Evolutionary conservation across 2,329 filamentous ascomycete genomes (phyloP).

Genomic region (Furcasterigmium sp.): DNA sequence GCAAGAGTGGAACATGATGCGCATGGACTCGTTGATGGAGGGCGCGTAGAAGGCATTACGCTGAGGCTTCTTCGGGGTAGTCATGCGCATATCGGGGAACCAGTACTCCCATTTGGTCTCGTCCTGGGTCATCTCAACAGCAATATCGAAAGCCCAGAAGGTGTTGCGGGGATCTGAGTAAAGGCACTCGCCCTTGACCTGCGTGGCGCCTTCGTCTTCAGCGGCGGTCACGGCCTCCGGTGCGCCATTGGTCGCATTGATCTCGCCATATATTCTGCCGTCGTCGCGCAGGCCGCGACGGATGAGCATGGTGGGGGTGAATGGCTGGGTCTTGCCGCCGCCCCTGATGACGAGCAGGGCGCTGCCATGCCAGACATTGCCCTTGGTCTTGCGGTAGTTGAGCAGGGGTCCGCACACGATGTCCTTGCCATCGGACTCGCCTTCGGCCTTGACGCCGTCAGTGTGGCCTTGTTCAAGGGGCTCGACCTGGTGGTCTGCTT

Average conservation of each 20-base stretch:
- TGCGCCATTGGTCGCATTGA: constrained; percentile 15
- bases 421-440: constrained; percentile 43
- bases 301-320: constrained; percentile 53
- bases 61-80: constrained; percentile 48
- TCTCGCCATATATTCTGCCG: neutral
- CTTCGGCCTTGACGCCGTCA: constrained; percentile 3
- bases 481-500: constrained; percentile 22
- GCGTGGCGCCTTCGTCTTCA: constrained; percentile 1
- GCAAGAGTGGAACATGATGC: constrained; percentile 97
- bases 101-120: constrained; percentile 78
- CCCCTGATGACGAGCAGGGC: constrained; percentile 77
- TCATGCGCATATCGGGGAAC: constrained; percentile 61
- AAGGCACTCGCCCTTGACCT: constrained; percentile 52
- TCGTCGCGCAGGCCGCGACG: constrained; percentile 30
- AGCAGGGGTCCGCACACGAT: constrained; percentile 69
- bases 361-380: constrained; percentile 72
- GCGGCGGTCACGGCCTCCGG: constrained; percentile 2
- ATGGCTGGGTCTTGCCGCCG: constrained; percentile 53
- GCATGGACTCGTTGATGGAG: constrained; percentile 80
- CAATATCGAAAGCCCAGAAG: constrained; percentile 88
- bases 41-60: constrained; percentile 80
- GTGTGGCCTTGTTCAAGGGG: constrained; percentile 8
- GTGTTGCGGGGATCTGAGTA: constrained; percentile 66
- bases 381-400: constrained; percentile 72
- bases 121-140: constrained; percentile 64